These are phyloP conservation scores for Euclidium syriacum DNA, from an alignment of 345 rosid genomes.

Conservation along the genomic window DNA sequence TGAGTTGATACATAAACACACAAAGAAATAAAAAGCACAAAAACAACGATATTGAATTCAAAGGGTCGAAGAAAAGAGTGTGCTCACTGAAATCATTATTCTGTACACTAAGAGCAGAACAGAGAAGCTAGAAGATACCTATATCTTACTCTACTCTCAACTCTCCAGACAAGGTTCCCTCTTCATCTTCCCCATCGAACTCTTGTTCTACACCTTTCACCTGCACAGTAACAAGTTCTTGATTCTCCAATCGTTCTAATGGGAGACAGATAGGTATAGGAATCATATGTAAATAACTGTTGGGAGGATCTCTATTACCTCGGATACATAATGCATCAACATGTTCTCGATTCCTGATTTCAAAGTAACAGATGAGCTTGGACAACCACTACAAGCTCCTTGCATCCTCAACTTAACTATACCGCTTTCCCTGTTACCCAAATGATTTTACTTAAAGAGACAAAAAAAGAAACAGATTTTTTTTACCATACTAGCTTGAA, in stretches of 20 bases:
- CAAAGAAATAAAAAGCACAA: neutral
- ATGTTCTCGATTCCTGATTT: constrained; percentile 98
- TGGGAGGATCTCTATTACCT: constrained; percentile 43
- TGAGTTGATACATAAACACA: neutral
- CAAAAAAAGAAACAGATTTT: neutral
- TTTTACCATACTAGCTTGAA: neutral
- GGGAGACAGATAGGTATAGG: neutral
- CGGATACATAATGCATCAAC: constrained; percentile 97
- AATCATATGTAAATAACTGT: neutral
- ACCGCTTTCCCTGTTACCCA: constrained; percentile 66
- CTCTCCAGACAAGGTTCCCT: constrained; percentile 44
- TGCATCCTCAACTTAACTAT: constrained; percentile 87
- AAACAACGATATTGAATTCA: neutral
- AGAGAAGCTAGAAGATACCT: constrained; percentile 3
- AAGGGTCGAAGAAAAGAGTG: constrained; percentile 1
- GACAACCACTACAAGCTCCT: constrained; percentile 99
- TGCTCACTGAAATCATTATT: constrained; percentile 6
- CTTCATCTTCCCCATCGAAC: constrained; percentile 64
- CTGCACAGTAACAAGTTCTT: constrained; percentile 32
- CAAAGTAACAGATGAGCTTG: constrained; percentile 91
- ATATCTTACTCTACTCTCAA: constrained; percentile 36
- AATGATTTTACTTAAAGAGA: neutral
- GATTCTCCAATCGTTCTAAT: neutral
- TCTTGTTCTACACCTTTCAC: constrained; percentile 92
- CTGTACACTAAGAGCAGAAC: constrained; percentile 19